Evolutionary conservation across 169 alveolate species (phyloP), one percentile per base, ranked within the genome.

Genomic region (Plasmodium berghei): DNA sequence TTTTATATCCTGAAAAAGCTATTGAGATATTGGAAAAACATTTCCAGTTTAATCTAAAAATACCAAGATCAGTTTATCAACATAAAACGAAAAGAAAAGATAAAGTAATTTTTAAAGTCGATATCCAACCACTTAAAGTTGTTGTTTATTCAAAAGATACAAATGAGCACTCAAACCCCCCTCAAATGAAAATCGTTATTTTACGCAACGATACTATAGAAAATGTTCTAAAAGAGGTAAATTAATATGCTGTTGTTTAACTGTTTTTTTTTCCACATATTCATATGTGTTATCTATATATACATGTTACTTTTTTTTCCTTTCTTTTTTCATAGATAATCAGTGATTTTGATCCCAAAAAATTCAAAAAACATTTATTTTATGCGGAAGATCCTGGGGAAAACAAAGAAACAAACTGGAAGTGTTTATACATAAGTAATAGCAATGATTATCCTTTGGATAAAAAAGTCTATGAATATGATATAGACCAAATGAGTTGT

Each of bases 121-220:
- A 75, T 45, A 64, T 75, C 2, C 89, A 75, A 45, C 89, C 89
- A 1, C 28, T 75, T n/a, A 75, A 75, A 75, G 1, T 75, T 49
- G 45, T 75, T 64, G 89, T 75, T 34, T 75, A 75, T 67, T 75
- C 89, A 22, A 75, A 75, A 45, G 48, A 75, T 58, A 74, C 89
- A 5, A 75, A 75, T 67, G 89, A 58, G 16, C 26, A 63, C 24
- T 49, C 71, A 22, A 75, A 56, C 22, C 89, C 89, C 4, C 52
- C 89, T n/a, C 54, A 62, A 67, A 75, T 75, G 89, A 75, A 75
- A 67, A 63, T 75, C 28, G 75, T 75, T 20, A 34, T 75, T 56
- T 67, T 75, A 58, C 28, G 89, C 16, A 75, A 34, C 58, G 89
- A 75, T 58, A 56, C 89, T 16, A 45, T 75, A 18, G 89, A 75